Percentiles rank a stretch among this genome's conserved stretches.
phyloP scores from a whole-genome alignment of 192 early-diverging fungal species.

The Coemansia sp. region DNA sequence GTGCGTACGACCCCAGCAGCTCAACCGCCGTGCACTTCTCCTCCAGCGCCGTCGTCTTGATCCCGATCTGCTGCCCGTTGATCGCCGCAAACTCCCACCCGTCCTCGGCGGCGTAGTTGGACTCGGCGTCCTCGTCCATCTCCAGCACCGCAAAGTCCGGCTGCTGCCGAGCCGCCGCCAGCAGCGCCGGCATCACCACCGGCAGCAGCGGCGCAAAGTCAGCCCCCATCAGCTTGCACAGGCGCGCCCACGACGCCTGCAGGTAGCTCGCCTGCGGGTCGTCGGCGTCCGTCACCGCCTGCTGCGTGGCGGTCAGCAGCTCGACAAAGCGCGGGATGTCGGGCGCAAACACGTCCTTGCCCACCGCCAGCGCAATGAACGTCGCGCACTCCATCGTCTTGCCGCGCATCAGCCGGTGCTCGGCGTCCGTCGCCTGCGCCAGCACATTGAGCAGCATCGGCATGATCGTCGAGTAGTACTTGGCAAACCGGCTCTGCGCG shows the following conservation, averaged over 20 bases:
- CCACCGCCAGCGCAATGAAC: slow-evolving; percentile 91
- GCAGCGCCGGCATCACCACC: slow-evolving; percentile 90
- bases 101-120: slow-evolving; percentile 91
- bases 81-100: slow-evolving; percentile 97
- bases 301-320: slow-evolving; percentile 80
- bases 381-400: slow-evolving; percentile 98
- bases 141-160: slow-evolving; percentile 93
- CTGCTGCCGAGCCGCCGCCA: slow-evolving; percentile 81
- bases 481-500: slow-evolving; percentile 85
- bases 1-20: slow-evolving; percentile 95
- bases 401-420: slow-evolving; percentile 90
- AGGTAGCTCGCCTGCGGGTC: slow-evolving; percentile 94
- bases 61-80: slow-evolving; percentile 93
- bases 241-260: slow-evolving; percentile 92
- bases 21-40: slow-evolving; percentile 98
- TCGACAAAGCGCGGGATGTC: slow-evolving; percentile 80
- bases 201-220: slow-evolving; percentile 94
- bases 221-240: slow-evolving; percentile 91
- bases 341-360: slow-evolving; percentile 81
- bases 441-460: slow-evolving; percentile 91
- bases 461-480: slow-evolving; percentile 96
- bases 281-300: slow-evolving; percentile 79
- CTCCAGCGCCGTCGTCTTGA: slow-evolving; percentile 93
- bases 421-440: slow-evolving; percentile 76
- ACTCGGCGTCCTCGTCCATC: slow-evolving; percentile 78